Base-by-base conservation (phyloP, 768 basidiomycete genomes). In the Tricholoma saponaceum region DNA sequence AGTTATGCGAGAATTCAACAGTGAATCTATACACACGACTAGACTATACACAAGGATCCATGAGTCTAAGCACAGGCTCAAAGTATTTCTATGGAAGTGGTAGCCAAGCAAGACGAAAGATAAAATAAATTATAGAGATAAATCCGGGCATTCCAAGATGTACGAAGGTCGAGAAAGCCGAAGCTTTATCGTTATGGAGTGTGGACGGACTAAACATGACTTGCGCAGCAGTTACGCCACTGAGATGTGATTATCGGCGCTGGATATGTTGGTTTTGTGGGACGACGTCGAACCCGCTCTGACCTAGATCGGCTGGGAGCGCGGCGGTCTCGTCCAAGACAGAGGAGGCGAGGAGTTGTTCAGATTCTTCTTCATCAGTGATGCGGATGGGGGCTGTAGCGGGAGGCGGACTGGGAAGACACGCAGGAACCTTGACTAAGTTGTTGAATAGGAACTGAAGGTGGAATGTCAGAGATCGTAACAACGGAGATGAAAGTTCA, bases 381-480 rank as follows among this genome's bases (percentile, higher is more conserved):
- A 74, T 75, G 6, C 58, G 69, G 23, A 71, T 65, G 30, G 64
- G 54, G 41, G 72, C 67, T 26, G 67, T 61, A 3, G 67, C 62
- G 20, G 72, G 62, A 3, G 73, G 66, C 33, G 84, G 81, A 8
- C 77, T 76, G 43, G 85, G 78, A 67, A 92, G 79, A 67, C 81
- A 80, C 4, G 84, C 75, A 7, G 92, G 90, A 10, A 74, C 69
- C 25, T 73, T 72, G 56, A 96, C 80, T 28, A 97, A 79, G 65
- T 89, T 86, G 74, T 97, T 97, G 78, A 95, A 98, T 41, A 94
- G 76, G 79, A 96, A 95, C 82, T 91, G 65, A 52, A 20, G 52
- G 49, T 33, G 12, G 52, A 23, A 14, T 25, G 37, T 64, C 54
- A 66, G 55, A 30, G 22, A 50, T 47, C 55, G 52, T 18, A 50